Conservation (phyloP, 495 filamentous ascomycete species). For the Hypoxylon perforatum region DNA sequence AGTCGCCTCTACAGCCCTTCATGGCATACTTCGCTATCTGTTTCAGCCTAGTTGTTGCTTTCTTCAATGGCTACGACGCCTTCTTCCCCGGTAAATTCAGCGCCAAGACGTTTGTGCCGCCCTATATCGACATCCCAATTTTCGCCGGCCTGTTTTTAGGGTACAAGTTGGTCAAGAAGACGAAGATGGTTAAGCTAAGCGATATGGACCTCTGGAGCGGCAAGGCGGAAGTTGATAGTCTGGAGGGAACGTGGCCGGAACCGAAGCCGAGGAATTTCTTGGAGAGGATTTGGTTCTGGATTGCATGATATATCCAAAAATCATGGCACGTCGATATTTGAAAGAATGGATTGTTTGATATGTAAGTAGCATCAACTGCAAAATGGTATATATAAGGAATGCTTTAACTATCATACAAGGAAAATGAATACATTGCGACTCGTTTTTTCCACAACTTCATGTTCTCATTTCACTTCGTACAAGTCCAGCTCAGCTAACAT, state of each 20-base stretch:
- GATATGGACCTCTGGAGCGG: slow-evolving; percentile 72
- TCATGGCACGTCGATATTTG: no score
- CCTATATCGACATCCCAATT: slow-evolving; percentile 70
- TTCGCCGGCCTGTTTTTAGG: slow-evolving; percentile 66
- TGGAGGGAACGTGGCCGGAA: slow-evolving; percentile 61
- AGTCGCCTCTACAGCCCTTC: slow-evolving; percentile 69
- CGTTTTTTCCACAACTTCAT: not conserved
- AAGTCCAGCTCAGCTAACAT: no score
- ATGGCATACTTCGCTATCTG: slow-evolving; percentile 67
- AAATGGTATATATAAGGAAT: not conserved
- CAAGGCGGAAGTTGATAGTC: slow-evolving; percentile 69
- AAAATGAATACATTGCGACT: slow-evolving; percentile 9
- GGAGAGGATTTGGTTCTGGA: slow-evolving; percentile 66
- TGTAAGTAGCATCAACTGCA: not conserved
- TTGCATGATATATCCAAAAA: no score
- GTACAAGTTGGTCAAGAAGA: slow-evolving; percentile 64
- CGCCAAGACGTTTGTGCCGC: slow-evolving; percentile 62
- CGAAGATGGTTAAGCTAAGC: slow-evolving; percentile 57
- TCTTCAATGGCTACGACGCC: slow-evolving; percentile 66
- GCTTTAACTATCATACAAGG: slow-evolving; percentile 9
- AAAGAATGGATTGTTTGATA: no score
- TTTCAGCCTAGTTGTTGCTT: slow-evolving; percentile 65
- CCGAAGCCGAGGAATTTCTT: slow-evolving; percentile 57
- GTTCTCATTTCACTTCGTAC: slow-evolving; percentile 3
- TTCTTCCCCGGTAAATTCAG: slow-evolving; percentile 61